Conservation (phyloP, 2,329 filamentous ascomycete species). For the Arthrobotrys iridis region DNA sequence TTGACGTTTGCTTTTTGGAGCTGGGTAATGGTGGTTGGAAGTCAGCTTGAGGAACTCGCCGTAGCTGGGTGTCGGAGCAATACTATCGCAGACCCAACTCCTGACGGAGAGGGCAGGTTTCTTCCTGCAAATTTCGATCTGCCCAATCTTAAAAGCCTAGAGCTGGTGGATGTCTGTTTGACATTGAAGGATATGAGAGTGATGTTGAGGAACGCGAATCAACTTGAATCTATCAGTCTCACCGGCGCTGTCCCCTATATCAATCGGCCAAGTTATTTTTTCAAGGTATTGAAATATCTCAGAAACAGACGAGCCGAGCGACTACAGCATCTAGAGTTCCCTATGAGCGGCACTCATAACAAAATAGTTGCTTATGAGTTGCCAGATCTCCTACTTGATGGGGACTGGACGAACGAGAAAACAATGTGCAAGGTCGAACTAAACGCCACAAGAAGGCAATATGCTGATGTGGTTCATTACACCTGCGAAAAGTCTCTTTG, state of each 20-base stretch:
- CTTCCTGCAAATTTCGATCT: neutral
- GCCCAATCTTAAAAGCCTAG: neutral
- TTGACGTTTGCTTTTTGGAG: neutral
- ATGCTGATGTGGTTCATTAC: neutral
- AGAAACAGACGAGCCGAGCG: neutral
- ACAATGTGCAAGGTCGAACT: neutral
- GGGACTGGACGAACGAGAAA: neutral
- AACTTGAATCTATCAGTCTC: neutral
- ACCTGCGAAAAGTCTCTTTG: neutral
- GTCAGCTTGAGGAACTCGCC: neutral
- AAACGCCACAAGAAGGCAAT: neutral
- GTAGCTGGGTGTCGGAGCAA: neutral
- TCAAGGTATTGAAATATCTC: neutral
- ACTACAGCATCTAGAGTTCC: neutral
- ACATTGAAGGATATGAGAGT: constrained; percentile 1
- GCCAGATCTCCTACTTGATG: neutral
- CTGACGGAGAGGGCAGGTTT: neutral
- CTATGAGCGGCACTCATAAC: neutral
- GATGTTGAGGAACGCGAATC: neutral
- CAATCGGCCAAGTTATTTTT: neutral
- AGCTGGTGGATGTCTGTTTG: neutral
- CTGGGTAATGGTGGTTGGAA: neutral
- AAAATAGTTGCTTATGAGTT: neutral
- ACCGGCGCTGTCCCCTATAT: neutral
- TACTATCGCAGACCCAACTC: neutral